Percentiles rank a stretch among this genome's conserved stretches.
Evolutionary conservation across 2,329 filamentous ascomycete species (phyloP).

Genomic region (Trichophyton simii): DNA sequence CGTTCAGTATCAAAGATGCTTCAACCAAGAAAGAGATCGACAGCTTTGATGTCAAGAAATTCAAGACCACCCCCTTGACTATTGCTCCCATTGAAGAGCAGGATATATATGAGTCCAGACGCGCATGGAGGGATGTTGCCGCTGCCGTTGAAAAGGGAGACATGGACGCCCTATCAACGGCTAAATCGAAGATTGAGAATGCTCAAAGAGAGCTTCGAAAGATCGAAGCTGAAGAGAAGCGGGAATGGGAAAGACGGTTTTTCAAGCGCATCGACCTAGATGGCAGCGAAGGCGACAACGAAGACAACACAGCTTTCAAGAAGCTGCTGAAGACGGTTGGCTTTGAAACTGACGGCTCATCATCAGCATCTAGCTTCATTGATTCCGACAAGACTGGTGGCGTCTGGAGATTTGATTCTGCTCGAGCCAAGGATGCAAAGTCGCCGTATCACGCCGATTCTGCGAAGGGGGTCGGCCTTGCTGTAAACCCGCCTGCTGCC

Average conservation of each 20-base stretch:
- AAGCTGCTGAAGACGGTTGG: conserved; percentile 27
- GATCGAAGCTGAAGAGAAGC: conserved; percentile 60
- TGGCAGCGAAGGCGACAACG: conserved; percentile 6
- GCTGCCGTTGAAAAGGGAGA: conserved; percentile 68
- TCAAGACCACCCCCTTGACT: conserved; percentile 52
- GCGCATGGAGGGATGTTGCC: conserved; percentile 79
- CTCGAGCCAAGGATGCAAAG: conserved; percentile 35
- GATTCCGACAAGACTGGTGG: conserved; percentile 57
- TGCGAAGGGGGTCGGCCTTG: conserved; percentile 29
- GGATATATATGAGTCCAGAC: conserved; percentile 73
- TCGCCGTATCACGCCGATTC: conserved; percentile 33
- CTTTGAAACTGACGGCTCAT: conserved; percentile 22
- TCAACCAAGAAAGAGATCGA: conserved; percentile 42
- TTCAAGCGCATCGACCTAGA: conserved; percentile 44
- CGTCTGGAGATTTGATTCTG: conserved; percentile 55
- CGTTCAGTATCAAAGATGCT: conserved; percentile 64
- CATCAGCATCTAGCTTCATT: conserved; percentile 21
- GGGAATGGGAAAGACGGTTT: conserved; percentile 71
- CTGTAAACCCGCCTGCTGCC: conserved; percentile 5
- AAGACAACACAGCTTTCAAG: conserved; percentile 28
- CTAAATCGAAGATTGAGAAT: conserved; percentile 85
- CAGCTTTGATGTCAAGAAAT: conserved; percentile 47
- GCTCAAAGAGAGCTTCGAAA: conserved; percentile 66
- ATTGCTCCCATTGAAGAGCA: conserved; percentile 65
- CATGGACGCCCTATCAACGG: conserved; percentile 63